phyloP scores from a whole-genome alignment of 148 eudicot species.

The Polygonum maritimum region DNA sequence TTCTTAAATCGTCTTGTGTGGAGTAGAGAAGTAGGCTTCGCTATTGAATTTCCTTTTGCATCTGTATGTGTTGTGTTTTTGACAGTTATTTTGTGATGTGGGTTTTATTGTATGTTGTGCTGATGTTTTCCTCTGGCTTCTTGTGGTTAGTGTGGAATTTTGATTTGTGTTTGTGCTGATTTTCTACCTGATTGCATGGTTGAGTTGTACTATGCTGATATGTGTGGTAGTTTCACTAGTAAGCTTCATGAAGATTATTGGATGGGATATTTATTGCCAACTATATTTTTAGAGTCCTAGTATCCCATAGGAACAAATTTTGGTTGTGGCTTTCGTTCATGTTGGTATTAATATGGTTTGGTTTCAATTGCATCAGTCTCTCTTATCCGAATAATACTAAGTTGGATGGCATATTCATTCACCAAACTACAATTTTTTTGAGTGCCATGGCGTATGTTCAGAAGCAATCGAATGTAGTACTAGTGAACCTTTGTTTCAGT shows the following conservation, averaged over 20 bases:
- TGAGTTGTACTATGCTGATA: no score
- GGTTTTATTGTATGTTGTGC: no score
- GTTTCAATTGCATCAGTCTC: not conserved
- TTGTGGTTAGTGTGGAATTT: not conserved
- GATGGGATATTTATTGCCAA: not conserved
- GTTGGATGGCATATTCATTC: not conserved
- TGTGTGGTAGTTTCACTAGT: no score
- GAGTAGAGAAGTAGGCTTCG: not conserved
- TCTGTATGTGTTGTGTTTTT: no score
- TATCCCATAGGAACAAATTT: not conserved
- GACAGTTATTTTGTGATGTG: no score
- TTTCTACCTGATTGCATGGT: no score
- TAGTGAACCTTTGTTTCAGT: not conserved
- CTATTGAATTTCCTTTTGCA: no score
- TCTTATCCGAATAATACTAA: not conserved
- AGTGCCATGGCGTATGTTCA: not conserved
- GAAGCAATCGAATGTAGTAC: not conserved
- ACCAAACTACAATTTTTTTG: not conserved
- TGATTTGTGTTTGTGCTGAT: no score
- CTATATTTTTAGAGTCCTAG: not conserved
- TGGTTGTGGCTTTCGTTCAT: no score
- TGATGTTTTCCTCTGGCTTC: not conserved
- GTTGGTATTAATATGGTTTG: no score
- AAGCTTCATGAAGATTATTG: no score
- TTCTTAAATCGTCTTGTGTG: no score